These are phyloP conservation scores for Fusarium sulawesiense DNA, from an alignment of 2,329 filamentous ascomycete genomes.

Conservation along the genomic window DNA sequence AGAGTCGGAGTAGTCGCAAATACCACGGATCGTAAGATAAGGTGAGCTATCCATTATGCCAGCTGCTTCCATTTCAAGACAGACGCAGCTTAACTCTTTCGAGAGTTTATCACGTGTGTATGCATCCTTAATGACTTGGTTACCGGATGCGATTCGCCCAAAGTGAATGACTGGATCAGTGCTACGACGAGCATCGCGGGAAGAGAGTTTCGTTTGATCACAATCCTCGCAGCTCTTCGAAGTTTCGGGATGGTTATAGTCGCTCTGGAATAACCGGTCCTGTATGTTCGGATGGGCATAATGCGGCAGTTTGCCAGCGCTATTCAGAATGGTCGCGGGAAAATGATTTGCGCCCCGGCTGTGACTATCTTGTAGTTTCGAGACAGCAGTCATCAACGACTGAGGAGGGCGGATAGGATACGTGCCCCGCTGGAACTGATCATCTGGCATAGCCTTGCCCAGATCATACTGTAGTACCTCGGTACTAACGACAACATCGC, in stretches of 20 bases:
- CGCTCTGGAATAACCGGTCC: slow-evolving; percentile 1
- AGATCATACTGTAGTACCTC: slow-evolving; percentile 45
- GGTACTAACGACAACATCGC: slow-evolving; percentile 45
- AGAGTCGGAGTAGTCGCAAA: slow-evolving; percentile 52
- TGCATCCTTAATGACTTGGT: slow-evolving; percentile 52
- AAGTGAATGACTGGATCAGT: neutral
- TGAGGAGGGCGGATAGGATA: neutral
- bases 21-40: slow-evolving; percentile 53
- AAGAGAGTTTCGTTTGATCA: neutral
- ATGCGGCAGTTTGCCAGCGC: rapidly evolving
- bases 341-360: neutral
- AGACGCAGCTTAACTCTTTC: slow-evolving; percentile 8
- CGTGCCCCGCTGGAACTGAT: slow-evolving; percentile 1
- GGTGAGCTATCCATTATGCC: slow-evolving; percentile 29
- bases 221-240: neutral
- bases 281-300: neutral
- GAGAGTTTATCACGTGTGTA: slow-evolving; percentile 47
- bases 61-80: slow-evolving; percentile 49
- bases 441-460: slow-evolving; percentile 26
- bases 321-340: neutral
- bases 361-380: slow-evolving; percentile 7
- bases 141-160: slow-evolving; percentile 46
- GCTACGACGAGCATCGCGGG: rapidly evolving
- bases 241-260: neutral
- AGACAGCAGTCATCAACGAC: slow-evolving; percentile 11